These are phyloP conservation scores for Fusarium sp. DNA, from an alignment of 2,329 filamentous ascomycete genomes.

Conservation along the genomic window DNA sequence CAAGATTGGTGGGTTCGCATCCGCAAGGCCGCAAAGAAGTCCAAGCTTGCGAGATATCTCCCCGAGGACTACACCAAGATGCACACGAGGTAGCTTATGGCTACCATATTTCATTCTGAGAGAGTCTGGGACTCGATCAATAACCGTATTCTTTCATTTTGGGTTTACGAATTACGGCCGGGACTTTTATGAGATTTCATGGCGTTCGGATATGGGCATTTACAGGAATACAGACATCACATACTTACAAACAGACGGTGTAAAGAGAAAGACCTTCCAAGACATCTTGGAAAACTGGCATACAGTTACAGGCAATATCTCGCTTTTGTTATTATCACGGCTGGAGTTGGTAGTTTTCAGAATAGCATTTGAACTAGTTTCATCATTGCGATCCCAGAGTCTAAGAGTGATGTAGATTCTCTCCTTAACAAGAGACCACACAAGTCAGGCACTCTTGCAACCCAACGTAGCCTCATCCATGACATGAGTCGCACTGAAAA, in stretches of 20 bases:
- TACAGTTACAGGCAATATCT: not conserved
- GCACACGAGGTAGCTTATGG: constrained; percentile 43
- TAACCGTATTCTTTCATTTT: not conserved
- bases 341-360: not conserved
- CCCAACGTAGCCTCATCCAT: not conserved
- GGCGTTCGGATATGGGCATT: not conserved
- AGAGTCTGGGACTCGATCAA: not conserved
- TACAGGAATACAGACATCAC: not conserved
- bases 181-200: not conserved
- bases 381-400: not conserved
- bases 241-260: not conserved
- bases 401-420: not conserved
- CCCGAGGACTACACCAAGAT: constrained; percentile 50
- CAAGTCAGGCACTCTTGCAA: not conserved
- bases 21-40: constrained; percentile 51
- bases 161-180: not conserved
- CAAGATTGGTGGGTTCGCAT: constrained; percentile 52
- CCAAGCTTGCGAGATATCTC: constrained; percentile 49
- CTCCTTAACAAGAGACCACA: not conserved
- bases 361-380: not conserved
- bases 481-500: constrained; percentile 11
- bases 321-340: not conserved
- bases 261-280: not conserved
- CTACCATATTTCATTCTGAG: not conserved
- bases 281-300: not conserved